A percentile compares a stretch with the other conserved stretches of the same genome.
Conservation (phyloP, 257 asterid genomes). For the Solanum dulcamara region DNA sequence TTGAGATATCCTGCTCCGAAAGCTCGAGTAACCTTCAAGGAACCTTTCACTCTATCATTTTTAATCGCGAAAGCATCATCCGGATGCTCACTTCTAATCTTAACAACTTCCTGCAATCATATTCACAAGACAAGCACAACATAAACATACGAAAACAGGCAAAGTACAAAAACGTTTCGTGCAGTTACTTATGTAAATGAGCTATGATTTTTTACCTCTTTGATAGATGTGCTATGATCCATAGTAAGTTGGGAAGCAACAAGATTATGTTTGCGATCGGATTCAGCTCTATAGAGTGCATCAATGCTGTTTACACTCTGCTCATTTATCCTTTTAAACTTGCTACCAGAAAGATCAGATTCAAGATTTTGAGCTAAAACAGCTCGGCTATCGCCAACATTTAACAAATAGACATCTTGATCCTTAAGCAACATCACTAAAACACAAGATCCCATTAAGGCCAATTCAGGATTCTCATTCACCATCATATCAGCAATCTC, state of each 20-base stretch:
- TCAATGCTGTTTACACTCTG: slow-evolving; percentile 21
- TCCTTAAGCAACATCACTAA: slow-evolving; percentile 90
- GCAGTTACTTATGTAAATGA: background rate
- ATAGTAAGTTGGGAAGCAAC: slow-evolving; percentile 62
- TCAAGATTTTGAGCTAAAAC: slow-evolving; percentile 56
- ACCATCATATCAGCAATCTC: slow-evolving; percentile 78
- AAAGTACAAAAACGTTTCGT: background rate
- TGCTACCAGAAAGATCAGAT: slow-evolving; percentile 23
- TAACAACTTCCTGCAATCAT: slow-evolving; percentile 58
- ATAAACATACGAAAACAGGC: background rate
- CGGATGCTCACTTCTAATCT: slow-evolving; percentile 57
- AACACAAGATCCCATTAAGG: slow-evolving; percentile 98
- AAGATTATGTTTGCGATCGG: slow-evolving; percentile 38
- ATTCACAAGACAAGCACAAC: background rate
- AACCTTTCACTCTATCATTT: slow-evolving; percentile 83
- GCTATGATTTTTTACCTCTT: slow-evolving; percentile 38
- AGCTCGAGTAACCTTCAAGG: slow-evolving; percentile 88
- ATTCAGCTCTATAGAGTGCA: slow-evolving; percentile 45
- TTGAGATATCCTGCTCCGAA: slow-evolving; percentile 95
- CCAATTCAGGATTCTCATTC: slow-evolving; percentile 79
- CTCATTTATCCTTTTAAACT: slow-evolving; percentile 13
- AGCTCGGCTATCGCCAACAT: slow-evolving; percentile 88
- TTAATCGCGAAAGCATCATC: slow-evolving; percentile 62
- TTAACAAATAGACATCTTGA: slow-evolving; percentile 80
- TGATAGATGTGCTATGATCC: slow-evolving; percentile 77